Conservation (phyloP, 148 eudicot genomes). For the Chenopodium quinoa region DNA sequence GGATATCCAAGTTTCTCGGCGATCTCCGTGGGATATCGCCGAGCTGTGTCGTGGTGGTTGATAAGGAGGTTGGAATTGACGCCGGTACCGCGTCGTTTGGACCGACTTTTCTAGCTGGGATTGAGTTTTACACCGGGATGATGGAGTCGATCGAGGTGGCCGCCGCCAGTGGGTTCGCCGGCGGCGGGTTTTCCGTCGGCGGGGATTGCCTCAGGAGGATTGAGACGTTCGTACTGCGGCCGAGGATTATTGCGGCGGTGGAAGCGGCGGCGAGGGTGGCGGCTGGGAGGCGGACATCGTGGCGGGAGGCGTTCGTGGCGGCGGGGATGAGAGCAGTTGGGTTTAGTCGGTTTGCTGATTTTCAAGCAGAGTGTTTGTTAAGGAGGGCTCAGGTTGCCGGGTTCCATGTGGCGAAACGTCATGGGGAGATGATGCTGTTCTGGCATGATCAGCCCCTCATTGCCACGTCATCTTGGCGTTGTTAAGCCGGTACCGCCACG, state of each 20-base stretch:
- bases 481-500: conserved; percentile 24
- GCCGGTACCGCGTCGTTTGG: conserved; percentile 55
- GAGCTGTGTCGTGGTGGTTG: conserved; percentile 62
- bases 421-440: conserved; percentile 88
- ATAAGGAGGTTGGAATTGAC: conserved; percentile 57
- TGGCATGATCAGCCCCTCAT: conserved; percentile 81
- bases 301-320: conserved; percentile 67
- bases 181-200: conserved; percentile 36
- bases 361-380: conserved; percentile 79
- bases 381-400: conserved; percentile 71
- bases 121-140: conserved; percentile 71
- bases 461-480: conserved; percentile 91
- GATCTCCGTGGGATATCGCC: conserved; percentile 65
- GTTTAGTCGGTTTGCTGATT: conserved; percentile 78
- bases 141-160: conserved; percentile 83
- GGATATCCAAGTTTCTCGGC: conserved; percentile 42
- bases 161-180: conserved; percentile 34
- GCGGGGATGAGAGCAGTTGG: conserved; percentile 70
- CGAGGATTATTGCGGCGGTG: conserved; percentile 71
- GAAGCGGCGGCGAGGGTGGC: conserved; percentile 55
- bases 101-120: conserved; percentile 52
- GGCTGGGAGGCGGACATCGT: conserved; percentile 43
- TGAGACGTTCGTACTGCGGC: conserved; percentile 61
- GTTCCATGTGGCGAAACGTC: conserved; percentile 82
- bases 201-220: conserved; percentile 68